These are phyloP conservation scores for Neostapfia colusana DNA, from an alignment of 176 grass and related monocot genomes.

Conservation along the genomic window DNA sequence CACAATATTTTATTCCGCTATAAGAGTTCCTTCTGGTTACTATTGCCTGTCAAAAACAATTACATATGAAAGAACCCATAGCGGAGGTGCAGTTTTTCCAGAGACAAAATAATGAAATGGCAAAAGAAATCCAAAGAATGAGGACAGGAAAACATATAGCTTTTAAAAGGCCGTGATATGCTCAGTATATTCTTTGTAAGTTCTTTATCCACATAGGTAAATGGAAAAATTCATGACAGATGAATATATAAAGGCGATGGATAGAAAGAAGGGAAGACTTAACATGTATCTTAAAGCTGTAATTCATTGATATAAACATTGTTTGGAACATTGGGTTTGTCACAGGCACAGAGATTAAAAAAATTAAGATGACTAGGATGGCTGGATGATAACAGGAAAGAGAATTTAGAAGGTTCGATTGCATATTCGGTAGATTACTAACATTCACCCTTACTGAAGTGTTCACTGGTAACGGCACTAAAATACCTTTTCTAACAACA, in stretches of 20 bases:
- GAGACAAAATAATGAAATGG: not conserved
- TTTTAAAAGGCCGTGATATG: not conserved
- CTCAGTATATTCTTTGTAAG: not conserved
- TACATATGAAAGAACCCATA: not conserved
- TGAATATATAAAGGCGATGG: too few species aligned
- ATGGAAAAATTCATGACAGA: not conserved
- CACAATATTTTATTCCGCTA: constrained; percentile 79
- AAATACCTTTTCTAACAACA: too few species aligned
- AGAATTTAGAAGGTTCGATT: not conserved
- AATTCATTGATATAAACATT: not conserved
- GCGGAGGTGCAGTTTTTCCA: not conserved
- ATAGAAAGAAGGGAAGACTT: not conserved
- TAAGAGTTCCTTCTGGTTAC: constrained; percentile 84
- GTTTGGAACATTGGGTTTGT: not conserved
- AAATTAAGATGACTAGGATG: not conserved
- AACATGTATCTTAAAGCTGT: not conserved
- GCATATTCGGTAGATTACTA: not conserved
- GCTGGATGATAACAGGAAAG: not conserved
- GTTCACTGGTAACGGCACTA: not conserved
- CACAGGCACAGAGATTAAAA: not conserved
- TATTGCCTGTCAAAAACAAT: constrained; percentile 53
- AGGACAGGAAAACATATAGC: not conserved
- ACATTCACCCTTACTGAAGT: not conserved
- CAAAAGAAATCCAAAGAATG: not conserved
- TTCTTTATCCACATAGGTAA: not conserved